phyloP scores from a whole-genome alignment of 805 yeast genomes.

The Diddensiella transvaalensis region DNA sequence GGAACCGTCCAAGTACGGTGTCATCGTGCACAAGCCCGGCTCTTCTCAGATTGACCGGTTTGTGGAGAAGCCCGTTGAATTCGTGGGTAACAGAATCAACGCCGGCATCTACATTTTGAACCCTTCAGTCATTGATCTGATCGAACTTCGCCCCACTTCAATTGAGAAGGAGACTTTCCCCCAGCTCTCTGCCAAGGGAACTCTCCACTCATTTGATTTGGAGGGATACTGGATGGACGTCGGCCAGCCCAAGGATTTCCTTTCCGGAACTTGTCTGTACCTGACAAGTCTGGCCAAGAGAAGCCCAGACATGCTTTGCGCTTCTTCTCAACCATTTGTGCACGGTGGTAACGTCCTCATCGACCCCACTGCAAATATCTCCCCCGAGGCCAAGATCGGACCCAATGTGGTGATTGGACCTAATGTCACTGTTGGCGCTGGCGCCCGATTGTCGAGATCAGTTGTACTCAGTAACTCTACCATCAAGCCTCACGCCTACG shows the following conservation, averaged over 20 bases:
- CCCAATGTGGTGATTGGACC: constrained; percentile 98
- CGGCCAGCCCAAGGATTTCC: constrained; percentile 99
- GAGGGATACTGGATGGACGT: constrained; percentile 99
- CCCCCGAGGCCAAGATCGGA: constrained; percentile 91
- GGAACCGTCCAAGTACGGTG: constrained; percentile 99
- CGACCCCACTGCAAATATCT: constrained; percentile 92
- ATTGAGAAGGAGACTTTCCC: constrained; percentile 99
- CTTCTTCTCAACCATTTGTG: constrained; percentile 61
- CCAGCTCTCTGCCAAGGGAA: constrained; percentile 79
- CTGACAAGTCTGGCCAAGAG: constrained; percentile 82
- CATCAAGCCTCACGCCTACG: constrained; percentile 96
- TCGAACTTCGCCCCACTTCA: constrained; percentile 97
- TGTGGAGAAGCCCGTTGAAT: constrained; percentile 99
- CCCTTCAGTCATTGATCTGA: constrained; percentile 95
- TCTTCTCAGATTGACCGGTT: constrained; percentile 96
- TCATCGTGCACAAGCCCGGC: constrained; percentile 93
- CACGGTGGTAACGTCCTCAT: constrained; percentile 90
- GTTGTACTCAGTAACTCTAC: constrained; percentile 87
- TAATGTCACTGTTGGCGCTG: constrained; percentile 91
- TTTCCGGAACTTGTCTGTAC: constrained; percentile 92
- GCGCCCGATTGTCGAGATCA: constrained; percentile 96
- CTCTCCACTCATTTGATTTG: constrained; percentile 90
- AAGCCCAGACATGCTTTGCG: constrained; percentile 62
- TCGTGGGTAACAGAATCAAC: constrained; percentile 98
- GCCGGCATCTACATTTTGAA: constrained; percentile 98